Base-by-base conservation (phyloP, 345 rosid genomes). In the Theobroma cacao region DNA sequence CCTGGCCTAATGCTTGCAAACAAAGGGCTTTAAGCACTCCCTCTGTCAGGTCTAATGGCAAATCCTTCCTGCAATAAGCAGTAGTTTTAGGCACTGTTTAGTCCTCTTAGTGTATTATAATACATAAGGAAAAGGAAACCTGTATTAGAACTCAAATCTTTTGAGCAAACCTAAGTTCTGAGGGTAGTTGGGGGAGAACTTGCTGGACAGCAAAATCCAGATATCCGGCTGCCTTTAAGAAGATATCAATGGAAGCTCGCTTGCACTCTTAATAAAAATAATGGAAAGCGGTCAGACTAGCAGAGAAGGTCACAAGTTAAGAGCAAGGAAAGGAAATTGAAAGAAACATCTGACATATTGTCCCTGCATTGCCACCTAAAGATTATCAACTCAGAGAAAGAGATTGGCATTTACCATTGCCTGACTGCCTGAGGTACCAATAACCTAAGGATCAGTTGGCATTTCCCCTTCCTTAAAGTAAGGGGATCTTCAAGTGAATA, bases 201-300 rank as follows among this genome's bases (percentile, higher is more conserved):
- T 83, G 81, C 40, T 80, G 89, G 71, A 88, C 81, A 28, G 93
- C 95, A 82, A 89, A 91, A 72, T 91, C 93, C 70, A 91, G 73
- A 72, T 88, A 88, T 72, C 95, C 95, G 2, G 95, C 91, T 47
- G 95, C 95, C 89, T 88, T 89, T 76, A 91, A 78, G 84, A 91
- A 89, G 75, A 89, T 83, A 75, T 91, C 90, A 52, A 91, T 43
- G 0, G 91, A 86, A 45, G 88, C 90, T 68, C 91, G 84, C 81
- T 85, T 88, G 86, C 83, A 78, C 34, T 88, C 95, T 91, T 76
- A n/a, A 22, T 48, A 75, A 24, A 83, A 68, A 48, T 18, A 20
- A 78, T 60, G 40, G 45, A 82, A 74, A 77, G 17, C n/a, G 50
- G 70, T 71, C 7, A 5, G 75, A 30, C 58, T 17, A 56, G 17